These are phyloP conservation scores for Psilocybe subaeruginosa DNA, from an alignment of 768 basidiomycete species.

Conservation along the genomic window DNA sequence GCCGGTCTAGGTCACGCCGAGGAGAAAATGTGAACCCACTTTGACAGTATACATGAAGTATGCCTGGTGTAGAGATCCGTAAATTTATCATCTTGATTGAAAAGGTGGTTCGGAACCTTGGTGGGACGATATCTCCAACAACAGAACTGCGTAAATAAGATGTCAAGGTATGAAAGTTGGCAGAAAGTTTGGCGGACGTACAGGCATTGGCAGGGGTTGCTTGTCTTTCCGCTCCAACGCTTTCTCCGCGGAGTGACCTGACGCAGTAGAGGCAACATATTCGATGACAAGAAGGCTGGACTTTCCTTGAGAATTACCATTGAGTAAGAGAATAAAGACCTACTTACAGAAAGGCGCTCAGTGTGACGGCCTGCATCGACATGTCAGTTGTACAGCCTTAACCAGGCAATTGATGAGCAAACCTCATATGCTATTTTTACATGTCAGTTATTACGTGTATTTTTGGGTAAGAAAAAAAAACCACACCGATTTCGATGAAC, in stretches of 20 bases:
- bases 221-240: conserved; percentile 86
- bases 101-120: conserved; percentile 46
- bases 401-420: conserved; percentile 18
- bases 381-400: conserved; percentile 3
- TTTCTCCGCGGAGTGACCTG: conserved; percentile 61
- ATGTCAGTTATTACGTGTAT: conserved; percentile 9
- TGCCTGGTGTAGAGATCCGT: conserved; percentile 39
- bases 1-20: background rate
- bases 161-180: conserved; percentile 3
- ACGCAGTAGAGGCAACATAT: conserved; percentile 74
- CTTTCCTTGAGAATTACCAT: background rate
- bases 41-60: conserved; percentile 93
- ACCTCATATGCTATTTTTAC: conserved; percentile 66
- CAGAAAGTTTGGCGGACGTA: conserved; percentile 18
- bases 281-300: conserved; percentile 78
- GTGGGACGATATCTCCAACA: conserved; percentile 83
- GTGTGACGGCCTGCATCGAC: conserved; percentile 63
- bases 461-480: background rate
- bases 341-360: conserved; percentile 85
- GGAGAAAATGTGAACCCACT: conserved; percentile 35
- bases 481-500: conserved; percentile 45
- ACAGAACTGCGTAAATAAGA: conserved; percentile 56
- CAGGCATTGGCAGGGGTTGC: conserved; percentile 67
- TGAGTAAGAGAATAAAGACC: background rate
- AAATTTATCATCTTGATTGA: background rate